Percentiles rank a stretch among this genome's conserved stretches.
Conservation (phyloP, 768 basidiomycete species). For the Auricularia sp. region DNA sequence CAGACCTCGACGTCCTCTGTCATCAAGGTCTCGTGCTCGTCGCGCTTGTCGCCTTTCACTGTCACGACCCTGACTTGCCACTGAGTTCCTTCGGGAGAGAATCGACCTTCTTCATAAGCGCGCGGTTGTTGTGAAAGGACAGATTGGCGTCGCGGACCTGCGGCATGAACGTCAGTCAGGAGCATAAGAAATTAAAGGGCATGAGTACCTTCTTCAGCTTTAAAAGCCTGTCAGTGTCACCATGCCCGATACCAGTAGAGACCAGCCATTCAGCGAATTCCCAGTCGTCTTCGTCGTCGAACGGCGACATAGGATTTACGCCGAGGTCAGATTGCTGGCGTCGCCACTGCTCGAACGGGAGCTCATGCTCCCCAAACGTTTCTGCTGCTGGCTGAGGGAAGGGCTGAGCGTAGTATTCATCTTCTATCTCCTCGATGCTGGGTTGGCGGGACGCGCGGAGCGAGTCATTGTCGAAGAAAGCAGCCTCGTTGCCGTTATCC, state of each 20-base stretch:
- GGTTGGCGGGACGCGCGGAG: background rate
- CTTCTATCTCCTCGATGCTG: background rate
- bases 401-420: background rate
- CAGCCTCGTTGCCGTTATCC: no score
- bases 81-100: conserved; percentile 14
- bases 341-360: background rate
- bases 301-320: conserved; percentile 4
- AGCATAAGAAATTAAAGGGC: no score
- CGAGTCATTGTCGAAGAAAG: no score
- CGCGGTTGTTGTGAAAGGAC: conserved; percentile 19
- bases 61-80: conserved; percentile 10
- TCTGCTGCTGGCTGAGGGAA: background rate
- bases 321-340: background rate
- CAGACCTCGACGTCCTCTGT: conserved; percentile 13
- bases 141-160: conserved; percentile 7
- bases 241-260: conserved; percentile 16
- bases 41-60: background rate
- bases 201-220: conserved; percentile 21
- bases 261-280: conserved; percentile 26
- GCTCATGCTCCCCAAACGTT: background rate
- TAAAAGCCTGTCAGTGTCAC: conserved; percentile 21
- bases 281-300: conserved; percentile 23
- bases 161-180: conserved; percentile 11
- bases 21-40: background rate
- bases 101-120: conserved; percentile 18